Base-by-base conservation (phyloP, 257 asterid genomes). In the Petrea volubilis region DNA sequence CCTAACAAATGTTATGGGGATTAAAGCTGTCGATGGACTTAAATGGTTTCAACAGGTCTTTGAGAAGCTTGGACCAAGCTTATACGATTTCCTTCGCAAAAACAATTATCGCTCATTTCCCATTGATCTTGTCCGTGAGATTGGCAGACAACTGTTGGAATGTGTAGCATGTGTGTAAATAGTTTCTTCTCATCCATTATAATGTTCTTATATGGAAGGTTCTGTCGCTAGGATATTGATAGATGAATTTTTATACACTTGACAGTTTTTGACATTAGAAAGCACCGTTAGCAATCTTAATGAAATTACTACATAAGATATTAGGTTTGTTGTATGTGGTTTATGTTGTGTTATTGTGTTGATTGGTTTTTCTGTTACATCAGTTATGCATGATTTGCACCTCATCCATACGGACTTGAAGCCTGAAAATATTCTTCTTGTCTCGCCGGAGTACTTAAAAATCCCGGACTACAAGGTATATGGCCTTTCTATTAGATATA, bases 1-100 rank as follows among this genome's bases (percentile, higher is more conserved):
- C 79, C 74, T 78, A 73, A 83, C 76, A 70, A 83, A 77, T 82
- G 64, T 82, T 69, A 58, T 64, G 84, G 93, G 88, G 87, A 56
- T 87, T 91, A 82, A 89, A 82, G 82, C 68, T 78, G 69, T 90
- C 86, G 83, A 83, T 90, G 92, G 73, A 74, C 81, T 85, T 80
- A 77, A 81, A 88, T 93, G 93, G 89, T 86, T 70, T 80, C 82
- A 82, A 86, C 98, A 93, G 98, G 98, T 93, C 80, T 93, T 87
- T 93, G 98, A 93, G 97, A 93, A 88, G 98, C 98, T 93, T 85
- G 98, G 98, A 80, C 97, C 98, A 84, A 93, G 98, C 83, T 88
- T 93, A 88, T 93, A 88, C 80, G 97, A 93, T 93, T 93, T 93
- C 86, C 97, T 90, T 31, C 96, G 96, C 91, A 93, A 90, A 90